These are phyloP conservation scores for Dendrobium catenatum DNA, from an alignment of 106 monocot species.

Conservation along the genomic window DNA sequence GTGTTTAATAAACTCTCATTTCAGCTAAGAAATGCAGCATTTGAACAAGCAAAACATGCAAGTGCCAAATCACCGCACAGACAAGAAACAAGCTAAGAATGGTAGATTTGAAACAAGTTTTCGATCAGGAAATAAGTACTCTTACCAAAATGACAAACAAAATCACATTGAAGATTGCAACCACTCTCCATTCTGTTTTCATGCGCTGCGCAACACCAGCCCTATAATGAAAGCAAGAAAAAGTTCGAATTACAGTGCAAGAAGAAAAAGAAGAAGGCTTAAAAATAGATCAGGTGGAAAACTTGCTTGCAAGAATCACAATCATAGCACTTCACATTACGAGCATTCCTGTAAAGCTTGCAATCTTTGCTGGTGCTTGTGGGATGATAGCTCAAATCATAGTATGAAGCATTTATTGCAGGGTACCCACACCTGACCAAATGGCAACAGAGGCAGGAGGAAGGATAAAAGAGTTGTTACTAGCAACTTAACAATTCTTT, in stretches of 20 bases:
- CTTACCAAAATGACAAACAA: constrained; percentile 80
- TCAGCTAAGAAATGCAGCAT: neutral
- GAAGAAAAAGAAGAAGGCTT: neutral
- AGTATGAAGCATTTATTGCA: constrained; percentile 78
- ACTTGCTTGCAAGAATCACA: constrained; percentile 99
- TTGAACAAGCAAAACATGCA: neutral
- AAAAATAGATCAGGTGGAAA: neutral
- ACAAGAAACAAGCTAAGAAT: neutral
- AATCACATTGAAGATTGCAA: constrained; percentile 82
- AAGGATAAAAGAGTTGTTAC: neutral
- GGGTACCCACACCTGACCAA: constrained; percentile 84
- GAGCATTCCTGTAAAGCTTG: constrained; percentile 84
- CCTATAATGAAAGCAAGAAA: constrained; percentile 27
- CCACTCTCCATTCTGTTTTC: constrained; percentile 87
- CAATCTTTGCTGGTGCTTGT: constrained; percentile 74
- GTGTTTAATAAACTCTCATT: neutral
- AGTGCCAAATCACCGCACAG: neutral
- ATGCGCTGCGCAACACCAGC: constrained; percentile 96
- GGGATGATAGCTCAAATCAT: constrained; percentile 95
- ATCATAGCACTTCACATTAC: constrained; percentile 61
- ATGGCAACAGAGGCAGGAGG: neutral
- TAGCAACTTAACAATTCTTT: neutral
- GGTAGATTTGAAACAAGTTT: neutral
- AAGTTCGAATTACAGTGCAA: neutral
- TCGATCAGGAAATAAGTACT: neutral